phyloP scores from a whole-genome alignment of 208 protist genomes.

The Strigomonas culicis region DNA sequence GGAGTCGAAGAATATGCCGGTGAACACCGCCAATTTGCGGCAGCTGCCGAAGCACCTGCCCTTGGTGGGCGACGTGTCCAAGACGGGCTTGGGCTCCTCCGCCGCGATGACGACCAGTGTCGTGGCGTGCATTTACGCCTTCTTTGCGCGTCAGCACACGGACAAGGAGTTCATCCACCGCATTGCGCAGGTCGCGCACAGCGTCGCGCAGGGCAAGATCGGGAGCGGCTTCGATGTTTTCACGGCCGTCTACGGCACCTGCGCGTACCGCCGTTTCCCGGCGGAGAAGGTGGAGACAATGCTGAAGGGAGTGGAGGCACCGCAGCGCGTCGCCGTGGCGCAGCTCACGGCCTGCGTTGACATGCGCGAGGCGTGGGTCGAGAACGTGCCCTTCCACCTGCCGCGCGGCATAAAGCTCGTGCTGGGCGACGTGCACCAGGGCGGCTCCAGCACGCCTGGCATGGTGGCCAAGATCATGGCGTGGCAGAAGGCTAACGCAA shows the following conservation, averaged over 20 bases:
- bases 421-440: conserved; percentile 86
- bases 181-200: conserved; percentile 93
- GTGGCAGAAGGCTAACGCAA: conserved; percentile 72
- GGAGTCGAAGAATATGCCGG: conserved; percentile 33
- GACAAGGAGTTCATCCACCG: conserved; percentile 81
- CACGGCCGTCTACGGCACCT: conserved; percentile 92
- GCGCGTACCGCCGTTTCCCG: conserved; percentile 90
- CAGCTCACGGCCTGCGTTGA: conserved; percentile 46
- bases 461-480: conserved; percentile 93
- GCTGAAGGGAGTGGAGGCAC: conserved; percentile 31
- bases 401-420: conserved; percentile 82
- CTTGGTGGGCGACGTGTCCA: conserved; percentile 82
- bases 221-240: conserved; percentile 97
- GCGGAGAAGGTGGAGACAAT: conserved; percentile 50
- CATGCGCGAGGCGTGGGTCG: conserved; percentile 58
- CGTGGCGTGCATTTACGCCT: conserved; percentile 77
- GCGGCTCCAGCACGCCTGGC: conserved; percentile 91
- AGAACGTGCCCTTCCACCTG: conserved; percentile 62
- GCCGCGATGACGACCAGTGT: conserved; percentile 93
- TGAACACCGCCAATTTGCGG: conserved; percentile 59
- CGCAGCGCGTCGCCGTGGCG: conserved; percentile 34
- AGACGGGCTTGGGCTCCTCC: conserved; percentile 94
- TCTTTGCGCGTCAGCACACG: conserved; percentile 8
- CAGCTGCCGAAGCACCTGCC: conserved; percentile 52
- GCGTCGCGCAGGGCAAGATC: conserved; percentile 94